These are phyloP conservation scores for Chrysosporium queenslandicum DNA, from an alignment of 2,329 filamentous ascomycete species.

Conservation along the genomic window DNA sequence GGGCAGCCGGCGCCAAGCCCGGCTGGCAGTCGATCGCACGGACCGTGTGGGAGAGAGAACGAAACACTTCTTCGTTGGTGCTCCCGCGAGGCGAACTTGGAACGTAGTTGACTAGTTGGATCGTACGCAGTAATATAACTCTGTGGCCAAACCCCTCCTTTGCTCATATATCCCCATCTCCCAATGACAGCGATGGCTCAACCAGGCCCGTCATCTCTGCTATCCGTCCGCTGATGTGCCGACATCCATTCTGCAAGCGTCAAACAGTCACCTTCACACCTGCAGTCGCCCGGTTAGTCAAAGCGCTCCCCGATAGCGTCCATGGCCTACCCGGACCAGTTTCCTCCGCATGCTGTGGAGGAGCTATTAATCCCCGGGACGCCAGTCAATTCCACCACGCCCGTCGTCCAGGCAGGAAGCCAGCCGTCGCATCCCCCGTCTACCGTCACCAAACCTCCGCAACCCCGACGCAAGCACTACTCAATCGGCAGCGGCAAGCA, in stretches of 20 bases:
- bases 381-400: background rate
- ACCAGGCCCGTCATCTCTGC: background rate
- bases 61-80: too few species aligned
- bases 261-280: too few species aligned
- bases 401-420: background rate
- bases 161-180: too few species aligned
- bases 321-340: slow-evolving; percentile 1
- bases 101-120: too few species aligned
- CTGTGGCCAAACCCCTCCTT: background rate
- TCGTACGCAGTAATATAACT: too few species aligned
- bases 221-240: background rate
- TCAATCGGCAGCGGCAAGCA: slow-evolving; percentile 29
- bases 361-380: background rate
- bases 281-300: too few species aligned
- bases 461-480: slow-evolving; percentile 13
- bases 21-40: background rate
- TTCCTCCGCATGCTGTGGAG: slow-evolving; percentile 1
- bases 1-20: background rate
- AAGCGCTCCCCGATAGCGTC: background rate
- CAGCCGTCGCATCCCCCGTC: background rate
- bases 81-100: too few species aligned
- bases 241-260: background rate
- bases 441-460: background rate
- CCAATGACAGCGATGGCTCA: background rate
- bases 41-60: too few species aligned